phyloP scores from a whole-genome alignment of 345 rosid species.

The Mallotus nudiflorus region DNA sequence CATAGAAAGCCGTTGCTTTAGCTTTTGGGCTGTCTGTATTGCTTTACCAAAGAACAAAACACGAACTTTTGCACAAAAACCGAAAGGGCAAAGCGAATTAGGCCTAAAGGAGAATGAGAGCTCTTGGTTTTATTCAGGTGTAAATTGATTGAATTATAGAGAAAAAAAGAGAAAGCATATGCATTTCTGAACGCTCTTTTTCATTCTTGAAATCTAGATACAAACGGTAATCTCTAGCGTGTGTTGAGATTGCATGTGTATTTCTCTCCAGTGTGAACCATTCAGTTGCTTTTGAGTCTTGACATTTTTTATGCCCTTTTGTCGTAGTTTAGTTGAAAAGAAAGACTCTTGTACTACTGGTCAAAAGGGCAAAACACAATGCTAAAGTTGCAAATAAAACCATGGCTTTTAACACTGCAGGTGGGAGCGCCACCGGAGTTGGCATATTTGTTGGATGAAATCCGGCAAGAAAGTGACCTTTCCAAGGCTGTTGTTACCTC shows the following conservation, averaged over 20 bases:
- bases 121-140: neutral
- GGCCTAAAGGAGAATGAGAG: neutral
- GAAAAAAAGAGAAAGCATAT: neutral
- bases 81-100: neutral
- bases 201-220: neutral
- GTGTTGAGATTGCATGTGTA: neutral
- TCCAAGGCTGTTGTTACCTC: conserved; percentile 19
- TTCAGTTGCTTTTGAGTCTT: neutral
- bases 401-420: conserved; percentile 23
- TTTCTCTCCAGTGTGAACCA: neutral
- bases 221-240: neutral
- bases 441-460: conserved; percentile 39
- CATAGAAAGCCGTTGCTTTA: neutral
- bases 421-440: conserved; percentile 62
- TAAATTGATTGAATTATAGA: neutral
- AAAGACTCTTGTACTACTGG: neutral
- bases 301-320: neutral
- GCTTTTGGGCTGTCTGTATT: neutral
- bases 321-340: neutral
- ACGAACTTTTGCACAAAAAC: neutral
- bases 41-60: neutral
- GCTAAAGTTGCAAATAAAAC: neutral
- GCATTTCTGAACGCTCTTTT: neutral
- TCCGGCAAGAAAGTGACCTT: conserved; percentile 35
- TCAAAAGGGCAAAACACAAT: neutral